phyloP scores from a whole-genome alignment of 164 flowering plant genomes.

The Stephania yunnanensis region DNA sequence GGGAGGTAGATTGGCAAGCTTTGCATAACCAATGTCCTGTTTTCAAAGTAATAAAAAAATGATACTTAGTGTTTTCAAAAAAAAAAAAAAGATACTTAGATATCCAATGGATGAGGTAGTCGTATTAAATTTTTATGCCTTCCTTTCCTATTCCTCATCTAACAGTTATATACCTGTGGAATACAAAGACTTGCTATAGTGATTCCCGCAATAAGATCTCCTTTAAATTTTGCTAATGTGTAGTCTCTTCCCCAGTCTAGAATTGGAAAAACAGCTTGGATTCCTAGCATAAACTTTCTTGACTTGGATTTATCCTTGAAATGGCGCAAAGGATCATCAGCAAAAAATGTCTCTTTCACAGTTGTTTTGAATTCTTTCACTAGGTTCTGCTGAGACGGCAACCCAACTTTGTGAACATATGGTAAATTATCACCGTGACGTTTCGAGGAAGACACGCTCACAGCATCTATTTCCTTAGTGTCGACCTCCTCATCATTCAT shows the following conservation, averaged over 20 bases:
- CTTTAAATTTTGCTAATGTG: conserved; percentile 43
- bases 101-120: neutral
- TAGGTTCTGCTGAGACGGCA: conserved; percentile 54
- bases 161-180: conserved; percentile 54
- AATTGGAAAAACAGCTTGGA: conserved; percentile 67
- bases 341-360: conserved; percentile 61
- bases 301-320: conserved; percentile 64
- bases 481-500: conserved; percentile 26
- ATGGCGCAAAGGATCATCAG: conserved; percentile 68
- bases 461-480: conserved; percentile 32
- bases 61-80: no score
- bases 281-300: conserved; percentile 45
- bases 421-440: conserved; percentile 16
- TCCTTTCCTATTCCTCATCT: neutral
- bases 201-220: conserved; percentile 72
- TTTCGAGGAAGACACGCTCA: conserved; percentile 32
- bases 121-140: neutral
- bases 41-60: neutral
- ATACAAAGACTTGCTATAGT: conserved; percentile 87
- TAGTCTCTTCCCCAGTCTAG: conserved; percentile 60
- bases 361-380: conserved; percentile 39
- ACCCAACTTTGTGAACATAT: conserved; percentile 52
- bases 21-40: conserved; percentile 74
- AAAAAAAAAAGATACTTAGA: neutral
- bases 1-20: conserved; percentile 58